A percentile compares a stretch with the other conserved stretches of the same genome.
Conservation (phyloP, 768 basidiomycete genomes). For the Mycena rebaudengoi region DNA sequence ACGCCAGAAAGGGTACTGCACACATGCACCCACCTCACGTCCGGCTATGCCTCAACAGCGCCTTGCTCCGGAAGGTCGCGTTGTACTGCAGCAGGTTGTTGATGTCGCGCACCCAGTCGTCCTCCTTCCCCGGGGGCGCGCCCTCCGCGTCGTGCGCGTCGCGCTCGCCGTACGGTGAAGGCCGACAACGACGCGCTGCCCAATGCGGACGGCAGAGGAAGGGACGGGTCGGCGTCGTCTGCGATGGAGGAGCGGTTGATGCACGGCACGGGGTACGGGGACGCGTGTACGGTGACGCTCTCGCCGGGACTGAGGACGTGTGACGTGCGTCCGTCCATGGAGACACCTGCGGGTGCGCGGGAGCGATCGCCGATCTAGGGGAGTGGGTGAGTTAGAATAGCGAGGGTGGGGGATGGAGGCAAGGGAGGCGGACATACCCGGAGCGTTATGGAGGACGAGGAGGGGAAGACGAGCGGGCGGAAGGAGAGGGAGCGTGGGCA, state of each 20-base stretch:
- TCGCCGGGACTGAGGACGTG: conserved; percentile 86
- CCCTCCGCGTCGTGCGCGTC: conserved; percentile 63
- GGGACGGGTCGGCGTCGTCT: too few relatives aligned
- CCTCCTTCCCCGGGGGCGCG: conserved; percentile 81
- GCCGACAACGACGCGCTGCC: too few relatives aligned
- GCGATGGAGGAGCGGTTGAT: conserved; percentile 87
- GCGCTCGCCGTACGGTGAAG: too few relatives aligned
- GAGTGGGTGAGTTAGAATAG: conserved; percentile 12
- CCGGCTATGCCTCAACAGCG: conserved; percentile 77
- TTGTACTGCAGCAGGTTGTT: conserved; percentile 96
- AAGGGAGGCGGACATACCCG: conserved; percentile 60
- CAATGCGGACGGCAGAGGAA: too few relatives aligned
- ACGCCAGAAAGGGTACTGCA: background rate
- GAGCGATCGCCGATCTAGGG: conserved; percentile 83
- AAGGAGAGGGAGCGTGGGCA: conserved; percentile 94
- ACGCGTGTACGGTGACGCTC: conserved; percentile 84
- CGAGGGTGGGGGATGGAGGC: background rate
- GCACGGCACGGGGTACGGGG: conserved; percentile 91
- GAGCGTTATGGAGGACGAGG: conserved; percentile 77
- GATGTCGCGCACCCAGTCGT: conserved; percentile 97
- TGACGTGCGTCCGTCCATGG: conserved; percentile 92
- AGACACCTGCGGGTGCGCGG: conserved; percentile 87
- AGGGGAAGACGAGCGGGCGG: conserved; percentile 90
- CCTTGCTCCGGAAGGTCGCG: conserved; percentile 91
- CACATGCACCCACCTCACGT: conserved; percentile 46